Percentiles rank a stretch among this genome's conserved stretches.
These are phyloP conservation scores for Conticribra guillardii DNA, from an alignment of 108 stramenopile species.

Conservation along the genomic window DNA sequence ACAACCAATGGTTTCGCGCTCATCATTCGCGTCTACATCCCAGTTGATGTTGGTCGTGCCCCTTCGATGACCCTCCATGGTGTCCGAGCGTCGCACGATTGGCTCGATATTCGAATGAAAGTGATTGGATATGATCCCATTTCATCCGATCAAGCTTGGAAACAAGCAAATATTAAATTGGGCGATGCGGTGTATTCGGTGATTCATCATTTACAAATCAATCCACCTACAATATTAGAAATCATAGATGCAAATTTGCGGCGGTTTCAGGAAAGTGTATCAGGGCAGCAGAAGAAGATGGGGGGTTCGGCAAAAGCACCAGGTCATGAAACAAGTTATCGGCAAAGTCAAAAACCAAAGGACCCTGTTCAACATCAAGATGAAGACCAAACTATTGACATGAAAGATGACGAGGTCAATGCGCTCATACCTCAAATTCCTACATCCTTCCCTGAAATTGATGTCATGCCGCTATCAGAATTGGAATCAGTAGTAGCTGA, in stretches of 20 bases:
- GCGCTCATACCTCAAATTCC: conserved; percentile 63
- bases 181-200: conserved; percentile 79
- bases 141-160: conserved; percentile 62
- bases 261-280: conserved; percentile 53
- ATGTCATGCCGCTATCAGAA: conserved; percentile 54
- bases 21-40: conserved; percentile 74
- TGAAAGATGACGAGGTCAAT: conserved; percentile 34
- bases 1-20: conserved; percentile 73
- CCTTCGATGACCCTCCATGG: conserved; percentile 82
- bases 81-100: conserved; percentile 69
- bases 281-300: background rate
- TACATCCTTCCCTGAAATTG: conserved; percentile 56
- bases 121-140: conserved; percentile 73
- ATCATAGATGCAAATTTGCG: conserved; percentile 62
- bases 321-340: too few relatives aligned
- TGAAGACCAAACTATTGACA: background rate
- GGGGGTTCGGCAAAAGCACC: background rate
- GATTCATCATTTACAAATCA: conserved; percentile 78
- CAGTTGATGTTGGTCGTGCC: conserved; percentile 15
- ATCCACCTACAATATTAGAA: conserved; percentile 68
- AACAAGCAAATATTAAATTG: conserved; percentile 49
- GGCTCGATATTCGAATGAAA: conserved; percentile 72
- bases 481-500: conserved; percentile 58
- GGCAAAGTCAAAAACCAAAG: too few relatives aligned
- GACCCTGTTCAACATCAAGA: too few relatives aligned